Base-by-base conservation (phyloP, 2,329 filamentous ascomycete species). In the Camillea tinctor region DNA sequence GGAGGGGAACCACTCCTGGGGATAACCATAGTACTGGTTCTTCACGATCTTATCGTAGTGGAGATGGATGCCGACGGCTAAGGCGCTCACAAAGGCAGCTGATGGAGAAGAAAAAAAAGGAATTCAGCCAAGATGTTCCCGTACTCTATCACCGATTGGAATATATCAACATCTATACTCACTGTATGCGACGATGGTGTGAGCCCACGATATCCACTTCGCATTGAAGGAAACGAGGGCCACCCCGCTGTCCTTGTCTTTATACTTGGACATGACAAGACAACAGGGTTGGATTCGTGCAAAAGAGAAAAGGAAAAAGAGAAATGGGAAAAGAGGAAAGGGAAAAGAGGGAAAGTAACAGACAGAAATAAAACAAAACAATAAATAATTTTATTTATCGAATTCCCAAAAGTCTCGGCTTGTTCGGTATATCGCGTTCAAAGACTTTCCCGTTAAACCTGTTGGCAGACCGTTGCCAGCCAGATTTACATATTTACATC, bases 41-140 rank as follows among this genome's bases (percentile, higher is more conserved):
- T 97, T 83, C 58, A 99, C 95, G 68, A 99, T 99, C 81, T 99
- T 99, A 73, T 90, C 86, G 79, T 95, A 98, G 78, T 99, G 95
- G 54, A 99, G 84, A 58, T 82, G 84, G 58, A 88, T 81, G 66
- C 94, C 94, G 63, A 96, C 88, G 58, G 94, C 75, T 66, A 98
- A 81, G 61, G 94, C 94, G 73, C 92, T 92, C 65, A 96, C 66
- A 73, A 98, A 98, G 59, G 94, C 93, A 71, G 84, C 89, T 92
- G 68, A 60, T 50, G 54, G 9, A n/a, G n/a, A n/a, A n/a, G n/a
- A n/a, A n/a, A n/a, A n/a, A n/a, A 58, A 50, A 15, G 21, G 36
- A 50, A 15, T 61, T 61, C 40, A 50, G 54, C 22, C 36, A 49
- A 55, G 4, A 13, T 21, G 4, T 17, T 15, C 8, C 49, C 56